Conservation (phyloP, 139 green algal genomes). For the Chlorella sp. region DNA sequence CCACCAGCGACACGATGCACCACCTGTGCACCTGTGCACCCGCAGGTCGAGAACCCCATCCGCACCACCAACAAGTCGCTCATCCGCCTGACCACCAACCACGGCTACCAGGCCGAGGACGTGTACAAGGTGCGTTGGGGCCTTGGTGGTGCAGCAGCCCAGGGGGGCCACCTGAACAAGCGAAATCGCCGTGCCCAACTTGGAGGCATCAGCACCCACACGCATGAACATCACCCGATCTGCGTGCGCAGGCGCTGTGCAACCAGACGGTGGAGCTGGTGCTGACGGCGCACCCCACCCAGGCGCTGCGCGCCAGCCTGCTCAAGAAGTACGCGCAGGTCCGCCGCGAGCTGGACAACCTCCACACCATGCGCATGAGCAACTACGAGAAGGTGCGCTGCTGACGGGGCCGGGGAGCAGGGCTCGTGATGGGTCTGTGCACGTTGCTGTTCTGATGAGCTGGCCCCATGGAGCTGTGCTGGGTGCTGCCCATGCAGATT, state of each 20-base stretch:
- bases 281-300: slow-evolving; percentile 86
- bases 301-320: slow-evolving; percentile 69
- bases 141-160: too few relatives aligned
- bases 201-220: too few relatives aligned
- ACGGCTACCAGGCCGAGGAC: slow-evolving; percentile 43
- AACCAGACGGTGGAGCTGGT: slow-evolving; percentile 79
- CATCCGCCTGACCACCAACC: slow-evolving; percentile 56
- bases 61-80: slow-evolving; percentile 81
- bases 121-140: slow-evolving; percentile 56
- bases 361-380: slow-evolving; percentile 78
- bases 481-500: slow-evolving; percentile 5
- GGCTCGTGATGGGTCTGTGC: too few relatives aligned
- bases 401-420: too few relatives aligned
- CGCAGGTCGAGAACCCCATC: slow-evolving; percentile 67
- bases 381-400: slow-evolving; percentile 65
- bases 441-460: too few relatives aligned
- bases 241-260: slow-evolving; percentile 59
- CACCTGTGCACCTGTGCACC: neutral
- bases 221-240: too few relatives aligned
- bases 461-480: too few relatives aligned
- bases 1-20: too few relatives aligned
- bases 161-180: too few relatives aligned
- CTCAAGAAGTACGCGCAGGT: slow-evolving; percentile 78
- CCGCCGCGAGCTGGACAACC: slow-evolving; percentile 51
- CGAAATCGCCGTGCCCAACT: too few relatives aligned